Evolutionary conservation across 768 basidiomycete genomes (phyloP), one percentile per base, ranked within the genome.

Genomic region (Kwoniella botswanensis): DNA sequence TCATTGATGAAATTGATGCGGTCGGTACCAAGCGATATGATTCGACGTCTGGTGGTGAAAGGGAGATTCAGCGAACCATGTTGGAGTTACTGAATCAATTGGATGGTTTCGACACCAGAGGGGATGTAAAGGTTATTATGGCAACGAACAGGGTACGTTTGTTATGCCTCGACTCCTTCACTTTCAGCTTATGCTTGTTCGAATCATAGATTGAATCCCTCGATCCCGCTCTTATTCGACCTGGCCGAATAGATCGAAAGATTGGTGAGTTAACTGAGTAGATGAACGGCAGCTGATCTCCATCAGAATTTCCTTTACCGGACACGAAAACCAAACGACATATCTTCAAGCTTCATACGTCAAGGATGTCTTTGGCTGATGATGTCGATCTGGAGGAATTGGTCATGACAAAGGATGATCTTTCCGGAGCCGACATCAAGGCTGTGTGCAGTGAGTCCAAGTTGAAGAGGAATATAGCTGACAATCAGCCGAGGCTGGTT

Each of bases 41-140:
- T 75, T 98, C 97, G 22, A 96, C 94, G 65, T 98, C 95, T 2
- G 96, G 97, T 42, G 97, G 97, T 73, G 96, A 99, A 85, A 92
- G 96, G 74, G 97, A 99, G 86, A 98, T 99, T 76, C 97, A 99
- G 83, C 89, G 97, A 69, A 99, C 97, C 17, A 98, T 99, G 97
- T 87, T 98, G 85, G 97, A 99, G 83, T 88, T 99, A 60, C 88
- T 99, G 63, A 99, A 99, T 82, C 97, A 99, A 84, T 88, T 99
- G 52, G 97, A 99, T 78, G 97, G 97, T n/a, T 98, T 99, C 84
- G 97, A 99, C 82, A 94, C 94, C 5, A 90, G 95, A 67, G 96
- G 96, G n/a, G 97, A 98, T 81, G 95, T 99, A 69, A 99, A 98
- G 85, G 96, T 99, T 75, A 98, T 99, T 83, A 98, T 98, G 97